Evolutionary conservation across 2,329 filamentous ascomycete species (phyloP).

Genomic region (Emmonsia crescens): DNA sequence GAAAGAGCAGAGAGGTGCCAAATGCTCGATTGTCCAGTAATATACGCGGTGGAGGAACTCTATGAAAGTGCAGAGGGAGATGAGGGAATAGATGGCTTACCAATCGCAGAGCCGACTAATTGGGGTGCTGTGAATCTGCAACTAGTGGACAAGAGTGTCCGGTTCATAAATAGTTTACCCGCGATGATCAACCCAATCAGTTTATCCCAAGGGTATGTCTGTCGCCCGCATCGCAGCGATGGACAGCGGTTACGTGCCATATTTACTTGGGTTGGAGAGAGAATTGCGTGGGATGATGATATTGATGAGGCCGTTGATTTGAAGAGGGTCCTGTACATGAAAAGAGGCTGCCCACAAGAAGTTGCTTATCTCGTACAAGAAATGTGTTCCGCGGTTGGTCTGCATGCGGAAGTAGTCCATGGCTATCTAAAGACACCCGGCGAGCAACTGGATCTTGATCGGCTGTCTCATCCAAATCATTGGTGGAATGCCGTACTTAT

Average conservation of each 20-base stretch:
- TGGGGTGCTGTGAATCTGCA: slow-evolving; percentile 69
- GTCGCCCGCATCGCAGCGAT: slow-evolving; percentile 85
- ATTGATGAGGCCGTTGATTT: slow-evolving; percentile 70
- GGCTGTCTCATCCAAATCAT: slow-evolving; percentile 81
- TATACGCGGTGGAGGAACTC: slow-evolving; percentile 83
- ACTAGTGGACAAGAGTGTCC: slow-evolving; percentile 89
- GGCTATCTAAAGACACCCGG: slow-evolving; percentile 88
- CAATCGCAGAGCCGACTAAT: slow-evolving; percentile 71
- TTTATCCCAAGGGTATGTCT: slow-evolving; percentile 83
- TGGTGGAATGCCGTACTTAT: slow-evolving; percentile 96
- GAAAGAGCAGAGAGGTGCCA: slow-evolving; percentile 84
- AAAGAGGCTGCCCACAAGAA: slow-evolving; percentile 76
- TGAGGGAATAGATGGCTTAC: slow-evolving; percentile 73
- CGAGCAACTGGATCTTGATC: slow-evolving; percentile 67
- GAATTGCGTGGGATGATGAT: slow-evolving; percentile 90
- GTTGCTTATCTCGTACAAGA: slow-evolving; percentile 79
- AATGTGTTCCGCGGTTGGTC: slow-evolving; percentile 84
- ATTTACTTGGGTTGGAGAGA: slow-evolving; percentile 95
- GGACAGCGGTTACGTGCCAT: slow-evolving; percentile 88
- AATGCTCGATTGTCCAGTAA: slow-evolving; percentile 82
- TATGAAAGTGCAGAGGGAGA: slow-evolving; percentile 79
- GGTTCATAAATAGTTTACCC: slow-evolving; percentile 76
- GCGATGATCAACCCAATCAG: slow-evolving; percentile 70
- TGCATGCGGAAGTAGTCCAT: slow-evolving; percentile 75
- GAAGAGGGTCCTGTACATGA: slow-evolving; percentile 69